These are phyloP conservation scores for Phialophora verrucosa DNA, from an alignment of 2,329 filamentous ascomycete genomes.

Conservation along the genomic window DNA sequence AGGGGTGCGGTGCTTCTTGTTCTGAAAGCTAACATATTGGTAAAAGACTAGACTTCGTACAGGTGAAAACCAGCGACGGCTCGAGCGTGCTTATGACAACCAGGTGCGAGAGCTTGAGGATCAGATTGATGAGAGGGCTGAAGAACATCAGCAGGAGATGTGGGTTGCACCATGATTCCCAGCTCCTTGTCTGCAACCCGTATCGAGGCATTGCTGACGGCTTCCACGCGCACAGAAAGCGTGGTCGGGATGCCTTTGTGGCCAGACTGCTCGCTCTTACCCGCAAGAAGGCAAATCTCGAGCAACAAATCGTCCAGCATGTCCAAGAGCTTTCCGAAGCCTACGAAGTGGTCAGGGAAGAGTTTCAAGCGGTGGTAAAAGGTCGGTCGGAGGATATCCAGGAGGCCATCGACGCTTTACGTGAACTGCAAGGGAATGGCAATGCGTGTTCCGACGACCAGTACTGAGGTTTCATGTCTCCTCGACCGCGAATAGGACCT, in stretches of 20 bases:
- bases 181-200: neutral
- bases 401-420: slow-evolving; percentile 23
- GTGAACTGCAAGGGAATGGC: slow-evolving; percentile 7
- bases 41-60: slow-evolving; percentile 25
- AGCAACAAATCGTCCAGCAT: slow-evolving; percentile 26
- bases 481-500: slow-evolving; percentile 63
- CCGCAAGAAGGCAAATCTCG: slow-evolving; percentile 28
- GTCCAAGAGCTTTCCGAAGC: slow-evolving; percentile 28
- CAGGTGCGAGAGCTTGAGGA: slow-evolving; percentile 17
- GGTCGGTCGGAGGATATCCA: slow-evolving; percentile 30
- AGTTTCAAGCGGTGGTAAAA: slow-evolving; percentile 31
- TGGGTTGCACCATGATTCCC: slow-evolving; percentile 7
- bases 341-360: slow-evolving; percentile 24
- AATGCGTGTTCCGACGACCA: neutral
- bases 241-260: slow-evolving; percentile 16
- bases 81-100: slow-evolving; percentile 28
- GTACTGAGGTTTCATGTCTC: slow-evolving; percentile 37
- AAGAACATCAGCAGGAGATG: slow-evolving; percentile 14
- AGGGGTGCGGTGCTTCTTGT: neutral
- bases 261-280: slow-evolving; percentile 24
- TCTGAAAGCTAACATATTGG: neutral
- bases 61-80: slow-evolving; percentile 30
- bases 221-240: slow-evolving; percentile 15
- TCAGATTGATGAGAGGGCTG: slow-evolving; percentile 17
- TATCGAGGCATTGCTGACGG: neutral